phyloP scores from a whole-genome alignment of 306 rosid species.

The Pyrus bretschneideri region DNA sequence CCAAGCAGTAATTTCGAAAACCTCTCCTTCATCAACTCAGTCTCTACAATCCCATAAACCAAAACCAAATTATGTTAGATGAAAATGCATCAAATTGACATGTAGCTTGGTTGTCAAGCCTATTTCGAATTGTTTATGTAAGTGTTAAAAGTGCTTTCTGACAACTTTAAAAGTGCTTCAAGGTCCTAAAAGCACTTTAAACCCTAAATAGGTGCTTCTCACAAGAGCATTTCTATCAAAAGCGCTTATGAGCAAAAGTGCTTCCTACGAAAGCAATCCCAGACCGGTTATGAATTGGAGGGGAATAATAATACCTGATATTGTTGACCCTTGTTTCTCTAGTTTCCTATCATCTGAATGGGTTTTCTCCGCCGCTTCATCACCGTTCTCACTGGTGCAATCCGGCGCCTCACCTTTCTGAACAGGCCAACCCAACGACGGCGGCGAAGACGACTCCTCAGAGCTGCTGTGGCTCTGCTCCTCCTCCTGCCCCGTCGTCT shows the following conservation, averaged over 20 bases:
- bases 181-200: neutral
- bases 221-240: neutral
- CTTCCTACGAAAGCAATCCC: neutral
- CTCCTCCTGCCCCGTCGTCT: conserved; percentile 64
- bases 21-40: conserved; percentile 90
- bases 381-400: conserved; percentile 24
- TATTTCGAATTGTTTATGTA: neutral
- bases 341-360: conserved; percentile 40
- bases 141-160: neutral
- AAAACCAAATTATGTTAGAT: conserved; percentile 12
- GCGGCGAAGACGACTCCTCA: conserved; percentile 61
- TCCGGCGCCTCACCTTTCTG: conserved; percentile 33
- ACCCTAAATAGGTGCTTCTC: neutral
- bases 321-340: conserved; percentile 39
- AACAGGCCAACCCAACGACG: conserved; percentile 60
- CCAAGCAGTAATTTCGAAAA: conserved; percentile 90
- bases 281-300: neutral
- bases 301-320: conserved; percentile 45
- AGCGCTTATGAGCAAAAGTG: neutral
- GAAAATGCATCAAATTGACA: neutral
- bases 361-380: conserved; percentile 29
- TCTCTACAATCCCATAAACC: conserved; percentile 37
- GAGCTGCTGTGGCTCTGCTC: conserved; percentile 75
- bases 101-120: neutral
- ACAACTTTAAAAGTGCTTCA: neutral